Evolutionary conservation across 2,329 filamentous ascomycete species (phyloP).

Genomic region (Colletotrichum sidae): DNA sequence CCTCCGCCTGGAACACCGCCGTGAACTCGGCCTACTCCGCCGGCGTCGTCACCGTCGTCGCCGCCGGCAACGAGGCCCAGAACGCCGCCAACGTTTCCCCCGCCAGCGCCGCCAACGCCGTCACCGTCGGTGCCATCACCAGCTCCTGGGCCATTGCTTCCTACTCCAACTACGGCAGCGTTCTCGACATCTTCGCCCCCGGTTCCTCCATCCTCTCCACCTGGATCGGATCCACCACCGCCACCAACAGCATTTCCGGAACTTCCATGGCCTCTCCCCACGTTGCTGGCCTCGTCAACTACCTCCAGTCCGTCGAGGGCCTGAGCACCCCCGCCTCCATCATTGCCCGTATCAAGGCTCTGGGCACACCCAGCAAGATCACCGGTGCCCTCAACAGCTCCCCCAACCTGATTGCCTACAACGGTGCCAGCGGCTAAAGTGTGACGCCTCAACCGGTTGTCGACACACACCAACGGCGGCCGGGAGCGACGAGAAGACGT

Average conservation of each 20-base stretch:
- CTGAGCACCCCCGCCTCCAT: constrained; percentile 54
- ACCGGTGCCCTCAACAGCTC: constrained; percentile 48
- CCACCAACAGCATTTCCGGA: constrained; percentile 62
- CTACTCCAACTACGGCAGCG: constrained; percentile 63
- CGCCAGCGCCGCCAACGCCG: constrained; percentile 58
- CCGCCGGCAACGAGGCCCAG: constrained; percentile 64
- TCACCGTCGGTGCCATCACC: constrained; percentile 65
- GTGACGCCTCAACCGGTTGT: neutral
- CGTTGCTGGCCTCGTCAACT: constrained; percentile 70
- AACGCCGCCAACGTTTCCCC: constrained; percentile 53
- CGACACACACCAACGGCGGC: neutral
- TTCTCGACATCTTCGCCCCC: constrained; percentile 64
- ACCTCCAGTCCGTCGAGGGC: constrained; percentile 60
- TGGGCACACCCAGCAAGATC: constrained; percentile 54
- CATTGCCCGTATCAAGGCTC: constrained; percentile 52
- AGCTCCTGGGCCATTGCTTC: constrained; percentile 50
- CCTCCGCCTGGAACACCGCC: constrained; percentile 58
- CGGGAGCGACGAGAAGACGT: constrained; percentile 18
- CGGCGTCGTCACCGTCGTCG: constrained; percentile 65
- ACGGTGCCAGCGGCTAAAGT: constrained; percentile 47
- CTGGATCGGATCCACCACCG: constrained; percentile 55
- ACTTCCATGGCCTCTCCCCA: constrained; percentile 74
- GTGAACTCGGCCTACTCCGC: constrained; percentile 57
- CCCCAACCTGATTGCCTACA: constrained; percentile 61
- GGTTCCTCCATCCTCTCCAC: constrained; percentile 59